Evolutionary conservation across 2,329 filamentous ascomycete genomes (phyloP).

Genomic region (Stagonosporopsis rhizophila): DNA sequence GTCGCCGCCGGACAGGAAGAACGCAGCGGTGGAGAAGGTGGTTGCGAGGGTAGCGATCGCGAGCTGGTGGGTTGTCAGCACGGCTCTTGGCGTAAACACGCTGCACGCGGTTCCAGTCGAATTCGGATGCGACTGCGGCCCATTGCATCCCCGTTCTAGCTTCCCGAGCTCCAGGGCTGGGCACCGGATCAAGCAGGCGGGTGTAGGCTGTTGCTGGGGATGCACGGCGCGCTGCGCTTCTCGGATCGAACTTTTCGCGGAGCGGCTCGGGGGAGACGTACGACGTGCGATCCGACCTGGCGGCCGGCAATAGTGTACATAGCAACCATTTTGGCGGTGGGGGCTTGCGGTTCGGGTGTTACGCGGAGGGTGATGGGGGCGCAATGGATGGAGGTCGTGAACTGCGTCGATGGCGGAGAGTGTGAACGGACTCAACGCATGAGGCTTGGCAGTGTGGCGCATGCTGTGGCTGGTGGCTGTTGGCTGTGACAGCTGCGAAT

Average conservation of each 20-base stretch:
- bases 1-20: slow-evolving; percentile 52
- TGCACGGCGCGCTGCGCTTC: background rate
- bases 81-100: background rate
- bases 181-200: background rate
- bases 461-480: slow-evolving; percentile 8
- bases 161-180: background rate
- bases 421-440: slow-evolving; percentile 26
- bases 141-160: background rate
- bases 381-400: slow-evolving; percentile 42
- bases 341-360: slow-evolving; percentile 21
- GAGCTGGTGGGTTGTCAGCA: slow-evolving; percentile 55
- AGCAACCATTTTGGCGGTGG: slow-evolving; percentile 56
- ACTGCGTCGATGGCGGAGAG: slow-evolving; percentile 29
- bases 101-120: background rate
- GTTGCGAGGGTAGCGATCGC: slow-evolving; percentile 61
- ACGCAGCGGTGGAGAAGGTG: slow-evolving; percentile 45
- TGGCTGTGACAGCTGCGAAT: slow-evolving; percentile 3
- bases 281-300: slow-evolving; percentile 62
- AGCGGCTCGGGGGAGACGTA: slow-evolving; percentile 46
- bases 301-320: slow-evolving; percentile 60
- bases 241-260: slow-evolving; percentile 25
- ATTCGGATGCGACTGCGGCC: background rate
- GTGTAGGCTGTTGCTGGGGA: background rate
- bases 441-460: slow-evolving; percentile 25
- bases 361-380: slow-evolving; percentile 28